Base-by-base conservation (phyloP, 345 rosid genomes). In the Bruguiera gymnorhiza region DNA sequence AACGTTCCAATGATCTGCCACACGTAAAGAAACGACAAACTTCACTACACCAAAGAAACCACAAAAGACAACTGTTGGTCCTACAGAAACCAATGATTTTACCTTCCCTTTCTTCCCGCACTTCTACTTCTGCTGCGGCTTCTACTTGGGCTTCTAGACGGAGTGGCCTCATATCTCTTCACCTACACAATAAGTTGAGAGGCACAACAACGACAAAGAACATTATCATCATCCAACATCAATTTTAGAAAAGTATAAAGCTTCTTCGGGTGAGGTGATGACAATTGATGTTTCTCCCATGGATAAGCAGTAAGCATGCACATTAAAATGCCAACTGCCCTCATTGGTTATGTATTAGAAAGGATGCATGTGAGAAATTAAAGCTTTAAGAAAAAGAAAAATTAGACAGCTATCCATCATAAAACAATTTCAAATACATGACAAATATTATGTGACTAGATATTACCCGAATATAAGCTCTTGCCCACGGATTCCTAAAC, bases 401-500 rank as follows among this genome's bases (percentile, higher is more conserved):
- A 21, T 20, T 55, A 15, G 59, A 23, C 15, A 5, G 23, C 27
- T 6, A 23, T 55, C 1, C 59, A 55, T 55, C 23, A 5, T 26
- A 21, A 55, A 55, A 54, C 58, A 54, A n/a, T n/a, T 54, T 54
- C 58, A 54, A 55, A 8, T 8, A 3, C 23, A 8, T 1, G 15
- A 55, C 6, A 8, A 21, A 21, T n/a, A 55, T 10, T 9, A 55
- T 11, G 18, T 43, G 48, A 55, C 27, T 26, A 54, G 51, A 58
- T 59, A 26, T 61, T 78, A 88, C 93, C 93, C 89, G 82, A n/a
- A 90, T 88, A 76, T 79, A 90, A 68, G 80, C 80, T 80, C 85
- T 86, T 36, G 93, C 87, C 97, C 93, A 90, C 2, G 97, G 93
- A 81, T 88, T 90, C 83, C 82, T 86, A 82, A 90, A 90, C 82